Conservation (phyloP, 2,329 filamentous ascomycete species). For the Fusarium siculi region DNA sequence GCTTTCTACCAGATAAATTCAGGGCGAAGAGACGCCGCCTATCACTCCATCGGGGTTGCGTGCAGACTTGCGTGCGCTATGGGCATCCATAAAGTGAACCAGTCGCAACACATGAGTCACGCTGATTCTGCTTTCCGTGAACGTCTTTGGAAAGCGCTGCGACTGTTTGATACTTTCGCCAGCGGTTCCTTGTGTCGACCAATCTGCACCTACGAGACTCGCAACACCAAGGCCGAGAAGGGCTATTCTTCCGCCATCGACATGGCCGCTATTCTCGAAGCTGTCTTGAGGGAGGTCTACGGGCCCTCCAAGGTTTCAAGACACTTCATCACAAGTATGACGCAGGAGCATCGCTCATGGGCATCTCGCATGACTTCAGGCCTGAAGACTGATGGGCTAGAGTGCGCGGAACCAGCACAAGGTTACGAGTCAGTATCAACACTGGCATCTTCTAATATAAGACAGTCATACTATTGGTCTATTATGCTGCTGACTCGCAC, state of each 20-base stretch:
- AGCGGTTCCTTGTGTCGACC: not conserved
- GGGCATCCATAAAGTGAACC: not conserved
- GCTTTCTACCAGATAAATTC: not conserved
- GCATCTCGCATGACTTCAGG: not conserved
- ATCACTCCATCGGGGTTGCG: not conserved
- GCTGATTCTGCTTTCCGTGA: not conserved
- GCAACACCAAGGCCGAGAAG: not conserved
- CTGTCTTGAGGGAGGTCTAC: not conserved
- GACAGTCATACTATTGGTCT: not conserved
- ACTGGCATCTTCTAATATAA: not conserved
- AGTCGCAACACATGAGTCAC: not conserved
- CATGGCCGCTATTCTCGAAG: not conserved
- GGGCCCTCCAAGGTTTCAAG: not conserved
- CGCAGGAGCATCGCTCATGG: not conserved
- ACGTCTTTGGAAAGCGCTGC: not conserved
- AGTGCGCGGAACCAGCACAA: not conserved
- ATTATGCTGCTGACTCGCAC: not conserved
- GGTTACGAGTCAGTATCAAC: not conserved
- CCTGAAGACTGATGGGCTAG: not conserved
- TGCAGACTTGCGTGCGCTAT: not conserved
- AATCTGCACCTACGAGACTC: not conserved
- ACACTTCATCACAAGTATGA: not conserved
- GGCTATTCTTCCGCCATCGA: not conserved
- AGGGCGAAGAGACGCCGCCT: not conserved
- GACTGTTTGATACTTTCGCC: not conserved